A percentile compares a stretch with the other conserved stretches of the same genome.
These are phyloP conservation scores for Phanerodontia chrysosporium DNA, from an alignment of 768 basidiomycete species.

Conservation along the genomic window DNA sequence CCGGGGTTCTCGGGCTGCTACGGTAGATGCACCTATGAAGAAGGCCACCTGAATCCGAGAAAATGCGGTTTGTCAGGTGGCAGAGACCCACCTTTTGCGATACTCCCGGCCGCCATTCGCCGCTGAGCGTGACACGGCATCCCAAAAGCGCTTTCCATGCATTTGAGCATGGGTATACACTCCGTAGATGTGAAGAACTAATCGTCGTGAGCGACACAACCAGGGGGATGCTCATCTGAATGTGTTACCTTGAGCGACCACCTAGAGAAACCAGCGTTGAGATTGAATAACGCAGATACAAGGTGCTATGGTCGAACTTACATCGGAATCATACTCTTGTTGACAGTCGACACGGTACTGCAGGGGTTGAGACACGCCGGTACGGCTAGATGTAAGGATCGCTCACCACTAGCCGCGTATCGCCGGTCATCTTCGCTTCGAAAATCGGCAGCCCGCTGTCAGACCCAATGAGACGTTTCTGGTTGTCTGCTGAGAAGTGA, in stretches of 20 bases:
- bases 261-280: neutral
- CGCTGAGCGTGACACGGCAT: conserved; percentile 35
- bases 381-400: neutral
- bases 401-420: conserved; percentile 25
- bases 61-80: neutral
- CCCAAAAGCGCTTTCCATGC: conserved; percentile 39
- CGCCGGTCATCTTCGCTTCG: conserved; percentile 60
- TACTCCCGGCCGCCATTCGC: conserved; percentile 51
- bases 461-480: conserved; percentile 48
- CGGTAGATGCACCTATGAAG: conserved; percentile 43
- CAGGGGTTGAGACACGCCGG: neutral
- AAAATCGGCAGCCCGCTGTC: conserved; percentile 51
- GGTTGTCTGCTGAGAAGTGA: conserved; percentile 64
- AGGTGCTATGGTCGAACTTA: neutral
- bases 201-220: neutral
- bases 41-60: too few species aligned
- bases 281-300: too few species aligned
- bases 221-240: neutral
- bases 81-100: conserved; percentile 35
- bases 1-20: conserved; percentile 27
- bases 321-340: conserved; percentile 20
- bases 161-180: conserved; percentile 47
- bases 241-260: neutral
- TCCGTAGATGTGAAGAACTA: conserved; percentile 47
- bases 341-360: conserved; percentile 27